Conservation (phyloP, 352 stramenopile species). For the Pseudoperonospora humuli region DNA sequence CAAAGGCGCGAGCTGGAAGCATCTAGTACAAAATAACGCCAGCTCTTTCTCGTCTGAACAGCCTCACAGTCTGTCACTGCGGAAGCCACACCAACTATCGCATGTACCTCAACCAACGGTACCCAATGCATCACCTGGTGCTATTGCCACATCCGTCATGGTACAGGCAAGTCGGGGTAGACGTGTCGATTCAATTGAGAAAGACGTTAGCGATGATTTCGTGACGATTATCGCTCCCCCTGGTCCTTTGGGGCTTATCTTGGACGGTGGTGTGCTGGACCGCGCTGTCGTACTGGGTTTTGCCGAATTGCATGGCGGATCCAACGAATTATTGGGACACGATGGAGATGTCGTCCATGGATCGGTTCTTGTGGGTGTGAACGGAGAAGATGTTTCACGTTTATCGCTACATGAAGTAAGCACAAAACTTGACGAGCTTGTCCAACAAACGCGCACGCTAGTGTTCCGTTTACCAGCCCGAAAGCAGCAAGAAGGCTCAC, state of each 20-base stretch:
- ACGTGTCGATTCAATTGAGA: no score
- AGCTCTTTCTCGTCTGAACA: no score
- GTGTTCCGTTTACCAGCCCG: conserved; percentile 38
- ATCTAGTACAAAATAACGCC: no score
- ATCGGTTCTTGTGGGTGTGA: conserved; percentile 55
- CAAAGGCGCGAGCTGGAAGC: conserved; percentile 1
- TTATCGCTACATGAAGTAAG: conserved; percentile 31
- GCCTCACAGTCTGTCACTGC: no score
- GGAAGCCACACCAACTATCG: no score
- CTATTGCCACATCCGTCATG: no score
- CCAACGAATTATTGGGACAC: conserved; percentile 38
- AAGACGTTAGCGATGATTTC: conserved; percentile 12
- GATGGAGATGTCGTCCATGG: conserved; percentile 46
- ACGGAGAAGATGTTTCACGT: conserved; percentile 53
- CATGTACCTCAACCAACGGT: no score
- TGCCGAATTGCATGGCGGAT: conserved; percentile 45
- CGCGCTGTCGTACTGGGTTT: conserved; percentile 62
- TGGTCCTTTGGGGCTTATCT: conserved; percentile 56
- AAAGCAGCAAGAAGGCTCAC: not conserved
- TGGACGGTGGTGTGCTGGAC: conserved; percentile 42
- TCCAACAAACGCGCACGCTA: conserved; percentile 28
- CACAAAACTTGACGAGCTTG: conserved; percentile 34
- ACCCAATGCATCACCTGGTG: no score
- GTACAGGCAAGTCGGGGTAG: no score
- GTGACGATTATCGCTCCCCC: conserved; percentile 38